These are phyloP conservation scores for Chloromonas sp. DNA, from an alignment of 163 green algal genomes.

Conservation along the genomic window DNA sequence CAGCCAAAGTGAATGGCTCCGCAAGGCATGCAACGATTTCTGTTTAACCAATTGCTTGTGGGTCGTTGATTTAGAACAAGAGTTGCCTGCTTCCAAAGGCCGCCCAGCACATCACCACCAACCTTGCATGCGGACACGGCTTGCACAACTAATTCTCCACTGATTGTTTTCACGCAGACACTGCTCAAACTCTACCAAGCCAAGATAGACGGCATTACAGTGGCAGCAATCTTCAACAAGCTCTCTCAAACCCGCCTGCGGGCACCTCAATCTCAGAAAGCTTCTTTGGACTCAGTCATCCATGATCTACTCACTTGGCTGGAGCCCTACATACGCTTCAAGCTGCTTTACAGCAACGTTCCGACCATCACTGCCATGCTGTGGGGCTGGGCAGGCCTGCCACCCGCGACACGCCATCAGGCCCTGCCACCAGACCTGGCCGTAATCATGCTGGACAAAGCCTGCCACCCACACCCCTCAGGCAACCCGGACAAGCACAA, in stretches of 20 bases:
- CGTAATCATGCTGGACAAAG: background rate
- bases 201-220: background rate
- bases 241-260: background rate
- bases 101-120: too few relatives aligned
- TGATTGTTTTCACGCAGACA: background rate
- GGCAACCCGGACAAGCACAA: background rate
- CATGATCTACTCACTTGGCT: background rate
- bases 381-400: constrained; percentile 3
- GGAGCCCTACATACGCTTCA: background rate
- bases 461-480: background rate
- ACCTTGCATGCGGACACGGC: too few relatives aligned
- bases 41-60: too few relatives aligned
- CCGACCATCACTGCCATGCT: background rate
- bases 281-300: background rate
- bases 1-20: too few relatives aligned
- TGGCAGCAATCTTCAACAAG: background rate
- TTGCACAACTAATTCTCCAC: too few relatives aligned
- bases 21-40: too few relatives aligned
- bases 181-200: constrained; percentile 5
- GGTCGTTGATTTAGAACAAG: too few relatives aligned
- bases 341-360: constrained; percentile 1
- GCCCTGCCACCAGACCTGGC: background rate
- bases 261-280: background rate
- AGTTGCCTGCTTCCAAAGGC: too few relatives aligned
- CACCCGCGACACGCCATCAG: background rate